Percentiles rank a stretch among this genome's conserved stretches.
Evolutionary conservation across 768 basidiomycete species (phyloP).

Genomic region (Phaeolepiota aurea): DNA sequence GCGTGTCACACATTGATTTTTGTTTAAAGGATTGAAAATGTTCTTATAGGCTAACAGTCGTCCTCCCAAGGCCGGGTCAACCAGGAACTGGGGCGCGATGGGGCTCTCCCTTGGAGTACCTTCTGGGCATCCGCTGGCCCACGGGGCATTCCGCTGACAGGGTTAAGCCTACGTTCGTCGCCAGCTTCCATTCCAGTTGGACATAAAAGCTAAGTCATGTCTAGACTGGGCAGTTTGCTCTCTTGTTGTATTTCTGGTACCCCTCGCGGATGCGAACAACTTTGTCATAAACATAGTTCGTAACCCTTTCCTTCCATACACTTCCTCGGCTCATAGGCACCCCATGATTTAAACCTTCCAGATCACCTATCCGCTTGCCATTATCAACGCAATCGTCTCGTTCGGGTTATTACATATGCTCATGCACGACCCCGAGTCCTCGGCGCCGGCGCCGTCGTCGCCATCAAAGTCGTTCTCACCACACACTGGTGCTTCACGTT

Average conservation of each 20-base stretch:
- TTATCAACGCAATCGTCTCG: constrained; percentile 39
- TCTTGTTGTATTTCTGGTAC: constrained; percentile 30
- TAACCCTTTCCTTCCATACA: constrained; percentile 16
- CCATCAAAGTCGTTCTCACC: too few relatives aligned
- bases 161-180: constrained; percentile 45
- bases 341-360: constrained; percentile 1
- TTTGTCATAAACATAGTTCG: constrained; percentile 53
- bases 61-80: constrained; percentile 35
- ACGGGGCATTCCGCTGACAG: constrained; percentile 50
- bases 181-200: too few relatives aligned
- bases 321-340: background rate
- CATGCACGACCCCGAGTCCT: background rate
- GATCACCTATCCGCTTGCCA: constrained; percentile 30
- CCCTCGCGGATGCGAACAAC: constrained; percentile 60
- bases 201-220: too few relatives aligned
- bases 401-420: constrained; percentile 32
- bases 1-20: too few relatives aligned
- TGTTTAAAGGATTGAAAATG: too few relatives aligned
- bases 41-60: too few relatives aligned
- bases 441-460: background rate
- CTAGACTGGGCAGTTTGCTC: constrained; percentile 27
- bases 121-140: constrained; percentile 57
- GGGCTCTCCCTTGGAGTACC: constrained; percentile 49
- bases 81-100: constrained; percentile 57
- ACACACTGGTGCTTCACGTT: background rate